Base-by-base conservation (phyloP, 441 rosid species). In the Bocquillonia castaneifolia region DNA sequence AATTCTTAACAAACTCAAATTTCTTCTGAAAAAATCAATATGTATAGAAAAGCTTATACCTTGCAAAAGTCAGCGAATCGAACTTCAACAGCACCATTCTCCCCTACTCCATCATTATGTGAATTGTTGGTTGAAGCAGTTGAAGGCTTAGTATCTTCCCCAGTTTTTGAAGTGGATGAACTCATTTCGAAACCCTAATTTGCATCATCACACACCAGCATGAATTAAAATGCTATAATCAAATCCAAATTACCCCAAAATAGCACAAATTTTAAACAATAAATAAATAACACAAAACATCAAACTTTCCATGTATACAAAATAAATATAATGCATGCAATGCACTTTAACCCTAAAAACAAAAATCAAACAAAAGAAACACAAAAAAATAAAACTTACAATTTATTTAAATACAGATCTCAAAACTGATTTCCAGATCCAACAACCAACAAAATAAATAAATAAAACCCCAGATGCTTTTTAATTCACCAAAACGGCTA, bases 51-150 rank as follows among this genome's bases (percentile, higher is more conserved):
- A 50, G 58, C 22, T 23, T 6, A 40, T 52, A 83, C 96, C 94
- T 85, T 80, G 84, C 94, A 88, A 57, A 86, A 79, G 22, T 70
- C 83, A 34, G 66, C 26, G 72, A 92, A 88, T 59, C 83, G 72
- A 10, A 71, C 78, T 66, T 84, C 90, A 34, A 63, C 42, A 26
- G 74, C 78, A 47, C 75, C 81, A 14, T 29, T 48, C 0, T 31
- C 52, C 17, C 25, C 66, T 12, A 75, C 73, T 44, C 73, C 71
- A 53, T 71, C 79, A 7, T 66, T 58, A 64, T 68, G 75, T 7
- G 83, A 71, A 60, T 78, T 77, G 61, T 61, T 75, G 57, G 79
- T 76, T 65, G 74, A 68, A 6, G 84, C 59, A 56, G 74, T 81
- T 18, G 84, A 85, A 61, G 87, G 80, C 74, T 85, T 79, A 29